Evolutionary conservation across 306 rosid genomes (phyloP), one percentile per base, ranked within the genome.

Genomic region (Castanea crenata): DNA sequence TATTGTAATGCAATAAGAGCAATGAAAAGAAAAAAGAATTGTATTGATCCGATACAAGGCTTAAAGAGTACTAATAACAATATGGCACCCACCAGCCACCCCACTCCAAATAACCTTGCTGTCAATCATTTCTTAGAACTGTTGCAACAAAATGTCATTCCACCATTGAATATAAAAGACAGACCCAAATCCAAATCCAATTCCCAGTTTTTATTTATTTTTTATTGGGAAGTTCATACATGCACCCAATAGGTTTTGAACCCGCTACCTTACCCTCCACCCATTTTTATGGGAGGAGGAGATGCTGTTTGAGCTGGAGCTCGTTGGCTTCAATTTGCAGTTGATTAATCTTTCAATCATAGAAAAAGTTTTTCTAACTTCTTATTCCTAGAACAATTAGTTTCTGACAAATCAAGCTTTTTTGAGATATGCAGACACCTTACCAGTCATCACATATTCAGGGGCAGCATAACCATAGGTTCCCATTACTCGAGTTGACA

Each of bases 401-500:
- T 29, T 29, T 9, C 34, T 27, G n/a, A 63, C 34, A 63, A 71
- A 74, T 80, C 68, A 68, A 58, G 74, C 52, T 55, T 20, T 46
- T 57, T 21, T 10, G 49, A 55, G 38, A 72, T 57, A 32, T 21
- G 54, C 69, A 46, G 49, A 81, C 20, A n/a, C n/a, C 78, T 51
- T 86, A 88, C 92, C 92, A 55, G 92, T 88, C 92, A 88, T 88
- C 68, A 88, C 92, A 71, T 88, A 88, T 78, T 88, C 92, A 11
- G 92, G 92, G 18, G 92, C 92, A 18, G 92, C 92, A 84, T 88
- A 88, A 31, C 92, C 92, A 77, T 88, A 88, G 67, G 92, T 88
- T 35, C 92, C 92, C 92, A 88, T 88, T 29, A 88, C 92, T 61
- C 92, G 87, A 80, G 92, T 88, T 1, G 92, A 88, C 21, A 88